These are phyloP conservation scores for Besnoitia besnoiti DNA, from an alignment of 169 alveolate species.

Conservation along the genomic window DNA sequence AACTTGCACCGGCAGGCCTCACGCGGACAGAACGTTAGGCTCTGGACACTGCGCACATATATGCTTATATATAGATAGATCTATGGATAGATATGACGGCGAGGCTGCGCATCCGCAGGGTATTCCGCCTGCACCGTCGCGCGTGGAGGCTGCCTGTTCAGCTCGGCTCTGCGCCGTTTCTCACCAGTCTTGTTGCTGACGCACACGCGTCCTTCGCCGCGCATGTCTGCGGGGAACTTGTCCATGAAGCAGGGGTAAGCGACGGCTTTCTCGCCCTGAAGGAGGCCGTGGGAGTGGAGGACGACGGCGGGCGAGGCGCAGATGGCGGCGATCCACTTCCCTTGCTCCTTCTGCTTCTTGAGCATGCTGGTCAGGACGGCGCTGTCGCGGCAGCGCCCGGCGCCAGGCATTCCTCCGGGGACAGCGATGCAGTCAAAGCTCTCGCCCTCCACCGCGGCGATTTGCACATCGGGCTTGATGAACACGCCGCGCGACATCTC, in stretches of 20 bases:
- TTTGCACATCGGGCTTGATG: constrained; percentile 13
- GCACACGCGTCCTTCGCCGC: constrained; percentile 53
- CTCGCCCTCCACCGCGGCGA: neutral
- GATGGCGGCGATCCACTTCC: constrained; percentile 78
- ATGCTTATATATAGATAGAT: no score
- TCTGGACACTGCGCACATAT: no score
- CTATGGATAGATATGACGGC: no score
- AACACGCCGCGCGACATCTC: constrained; percentile 34
- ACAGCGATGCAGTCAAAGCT: constrained; percentile 38
- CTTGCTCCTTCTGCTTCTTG: constrained; percentile 73
- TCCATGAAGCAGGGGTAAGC: constrained; percentile 76
- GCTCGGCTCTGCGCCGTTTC: neutral
- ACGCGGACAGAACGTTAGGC: no score
- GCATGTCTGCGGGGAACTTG: neutral
- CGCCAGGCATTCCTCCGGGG: constrained; percentile 63
- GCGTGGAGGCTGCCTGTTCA: neutral
- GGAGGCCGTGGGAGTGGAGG: constrained; percentile 77
- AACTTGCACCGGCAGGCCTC: no score
- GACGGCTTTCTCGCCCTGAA: constrained; percentile 78
- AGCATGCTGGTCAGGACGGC: constrained; percentile 70
- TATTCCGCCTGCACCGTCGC: neutral
- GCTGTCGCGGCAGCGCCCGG: constrained; percentile 70
- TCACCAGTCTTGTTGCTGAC: constrained; percentile 30
- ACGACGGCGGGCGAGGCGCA: constrained; percentile 85
- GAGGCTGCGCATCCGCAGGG: no score